A percentile compares a stretch with the other conserved stretches of the same genome.
Conservation (phyloP, 169 alveolate genomes). For the Toxoplasma gondii region DNA sequence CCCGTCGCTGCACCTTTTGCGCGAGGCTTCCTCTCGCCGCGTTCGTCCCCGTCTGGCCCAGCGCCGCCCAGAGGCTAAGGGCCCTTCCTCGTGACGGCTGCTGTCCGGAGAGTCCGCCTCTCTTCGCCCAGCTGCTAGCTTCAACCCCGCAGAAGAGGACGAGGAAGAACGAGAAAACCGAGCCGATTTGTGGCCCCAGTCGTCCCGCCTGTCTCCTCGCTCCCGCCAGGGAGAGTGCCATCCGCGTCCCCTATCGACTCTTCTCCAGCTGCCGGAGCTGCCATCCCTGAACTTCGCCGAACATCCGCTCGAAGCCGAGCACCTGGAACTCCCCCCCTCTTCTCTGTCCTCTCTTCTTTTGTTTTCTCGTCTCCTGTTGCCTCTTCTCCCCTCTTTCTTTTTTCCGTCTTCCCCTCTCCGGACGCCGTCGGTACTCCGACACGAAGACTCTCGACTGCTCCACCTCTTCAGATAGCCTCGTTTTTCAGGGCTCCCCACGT, state of each 20-base stretch:
- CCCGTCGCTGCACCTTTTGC: constrained; percentile 8
- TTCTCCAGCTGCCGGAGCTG: too few relatives aligned
- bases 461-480: too few relatives aligned
- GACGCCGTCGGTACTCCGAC: too few relatives aligned
- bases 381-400: too few relatives aligned
- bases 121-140: not conserved
- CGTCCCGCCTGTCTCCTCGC: not conserved
- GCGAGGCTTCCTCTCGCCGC: not conserved
- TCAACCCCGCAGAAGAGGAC: not conserved
- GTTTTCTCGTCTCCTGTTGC: not conserved
- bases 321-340: not conserved
- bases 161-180: not conserved
- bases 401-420: not conserved
- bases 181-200: not conserved
- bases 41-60: not conserved
- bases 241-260: too few relatives aligned
- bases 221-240: too few relatives aligned
- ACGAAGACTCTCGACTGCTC: too few relatives aligned
- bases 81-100: not conserved
- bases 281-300: too few relatives aligned
- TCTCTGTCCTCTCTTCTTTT: not conserved
- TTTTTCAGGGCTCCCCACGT: too few relatives aligned
- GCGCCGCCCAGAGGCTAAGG: not conserved
- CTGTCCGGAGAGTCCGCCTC: not conserved
- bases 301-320: too few relatives aligned